These are phyloP conservation scores for Blastocladiella emersonii DNA, from an alignment of 371 early-diverging fungal species.

Conservation along the genomic window DNA sequence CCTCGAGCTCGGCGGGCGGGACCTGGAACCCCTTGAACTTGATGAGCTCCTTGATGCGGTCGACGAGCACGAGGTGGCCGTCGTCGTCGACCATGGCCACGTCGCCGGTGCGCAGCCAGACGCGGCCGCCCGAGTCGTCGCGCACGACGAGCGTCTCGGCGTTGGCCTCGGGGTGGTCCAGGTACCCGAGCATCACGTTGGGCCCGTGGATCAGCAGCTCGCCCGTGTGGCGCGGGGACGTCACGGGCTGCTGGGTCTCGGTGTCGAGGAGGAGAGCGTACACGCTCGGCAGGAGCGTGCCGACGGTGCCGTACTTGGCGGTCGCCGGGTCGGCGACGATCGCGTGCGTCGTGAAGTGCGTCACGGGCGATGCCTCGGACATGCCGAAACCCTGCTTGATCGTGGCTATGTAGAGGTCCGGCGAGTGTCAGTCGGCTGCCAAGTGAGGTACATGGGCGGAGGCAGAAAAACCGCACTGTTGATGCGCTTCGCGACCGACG, in stretches of 20 bases:
- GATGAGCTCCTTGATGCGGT: constrained; percentile 63
- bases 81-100: constrained; percentile 46
- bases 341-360: constrained; percentile 15
- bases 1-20: constrained; percentile 81
- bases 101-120: constrained; percentile 76
- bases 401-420: neutral
- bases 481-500: constrained; percentile 16
- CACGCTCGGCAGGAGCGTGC: constrained; percentile 47
- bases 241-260: constrained; percentile 19
- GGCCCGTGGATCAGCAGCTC: constrained; percentile 72
- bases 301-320: constrained; percentile 61
- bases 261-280: constrained; percentile 52
- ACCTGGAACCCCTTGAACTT: constrained; percentile 68
- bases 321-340: constrained; percentile 4
- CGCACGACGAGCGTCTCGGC: constrained; percentile 3
- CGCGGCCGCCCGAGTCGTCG: constrained; percentile 12
- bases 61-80: constrained; percentile 38
- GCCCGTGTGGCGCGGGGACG: constrained; percentile 24
- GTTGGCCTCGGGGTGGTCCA: constrained; percentile 57
- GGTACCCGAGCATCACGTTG: constrained; percentile 37
- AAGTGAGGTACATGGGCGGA: neutral
- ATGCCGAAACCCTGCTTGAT: constrained; percentile 37
- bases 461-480: constrained; percentile 13
- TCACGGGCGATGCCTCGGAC: constrained; percentile 50
- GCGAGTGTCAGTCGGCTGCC: too few relatives aligned